These are phyloP conservation scores for Aspergillus hiratsukae DNA, from an alignment of 2,329 filamentous ascomycete genomes.

Conservation along the genomic window DNA sequence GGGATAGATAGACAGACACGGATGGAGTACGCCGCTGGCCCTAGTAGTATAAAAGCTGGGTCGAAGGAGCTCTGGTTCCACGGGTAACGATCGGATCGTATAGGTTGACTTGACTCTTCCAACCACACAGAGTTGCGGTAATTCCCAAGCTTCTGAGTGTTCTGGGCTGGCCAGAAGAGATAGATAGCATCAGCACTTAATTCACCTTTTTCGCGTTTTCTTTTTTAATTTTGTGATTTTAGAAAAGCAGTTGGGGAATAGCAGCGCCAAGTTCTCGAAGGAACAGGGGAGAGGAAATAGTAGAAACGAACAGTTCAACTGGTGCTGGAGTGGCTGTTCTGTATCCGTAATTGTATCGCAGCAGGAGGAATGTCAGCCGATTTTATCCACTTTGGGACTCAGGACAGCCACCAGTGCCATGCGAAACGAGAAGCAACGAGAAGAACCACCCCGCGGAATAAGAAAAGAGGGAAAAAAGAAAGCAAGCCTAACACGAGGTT, in stretches of 20 bases:
- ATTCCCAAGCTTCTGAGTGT: slow-evolving; percentile 23
- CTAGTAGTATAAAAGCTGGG: slow-evolving; percentile 9
- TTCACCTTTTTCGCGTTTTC: background rate
- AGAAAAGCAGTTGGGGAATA: background rate
- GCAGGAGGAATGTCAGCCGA: slow-evolving; percentile 19
- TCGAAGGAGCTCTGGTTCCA: slow-evolving; percentile 21
- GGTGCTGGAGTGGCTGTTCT: slow-evolving; percentile 10
- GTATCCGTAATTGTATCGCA: slow-evolving; percentile 13
- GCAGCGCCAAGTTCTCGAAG: background rate
- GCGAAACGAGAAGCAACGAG: slow-evolving; percentile 2
- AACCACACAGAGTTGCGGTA: slow-evolving; percentile 23
- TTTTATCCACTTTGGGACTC: slow-evolving; percentile 14
- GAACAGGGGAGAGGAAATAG: background rate
- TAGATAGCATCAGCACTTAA: background rate
- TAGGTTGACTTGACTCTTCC: slow-evolving; percentile 11
- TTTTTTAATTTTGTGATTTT: background rate
- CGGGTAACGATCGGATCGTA: slow-evolving; percentile 25
- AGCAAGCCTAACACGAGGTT: slow-evolving; percentile 1
- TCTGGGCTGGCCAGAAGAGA: slow-evolving; percentile 10
- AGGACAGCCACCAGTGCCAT: slow-evolving; percentile 13
- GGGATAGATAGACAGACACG: background rate
- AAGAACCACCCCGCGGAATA: background rate
- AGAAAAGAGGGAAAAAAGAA: background rate
- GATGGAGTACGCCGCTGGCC: slow-evolving; percentile 7
- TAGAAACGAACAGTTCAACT: slow-evolving; percentile 8